Evolutionary conservation across 2,329 filamentous ascomycete genomes (phyloP).

Genomic region (Botryotinia globosa): DNA sequence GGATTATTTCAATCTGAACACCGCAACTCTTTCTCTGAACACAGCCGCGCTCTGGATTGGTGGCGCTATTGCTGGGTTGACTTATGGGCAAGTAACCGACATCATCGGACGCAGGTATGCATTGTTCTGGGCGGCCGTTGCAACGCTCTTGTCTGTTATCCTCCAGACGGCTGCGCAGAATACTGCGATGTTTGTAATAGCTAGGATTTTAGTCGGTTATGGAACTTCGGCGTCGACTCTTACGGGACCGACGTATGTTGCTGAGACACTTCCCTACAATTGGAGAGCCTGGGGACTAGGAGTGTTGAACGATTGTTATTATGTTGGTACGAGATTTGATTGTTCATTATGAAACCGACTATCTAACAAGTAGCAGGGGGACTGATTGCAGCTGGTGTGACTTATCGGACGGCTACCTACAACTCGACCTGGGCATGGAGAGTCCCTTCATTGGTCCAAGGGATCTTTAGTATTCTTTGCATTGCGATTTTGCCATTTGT

Average conservation of each 20-base stretch:
- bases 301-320: constrained; percentile 42
- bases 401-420: constrained; percentile 40
- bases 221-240: constrained; percentile 34
- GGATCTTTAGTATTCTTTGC: constrained; percentile 32
- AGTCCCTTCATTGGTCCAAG: constrained; percentile 35
- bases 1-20: constrained; percentile 53
- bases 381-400: constrained; percentile 40
- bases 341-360: neutral
- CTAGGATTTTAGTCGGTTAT: constrained; percentile 29
- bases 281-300: constrained; percentile 46
- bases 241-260: constrained; percentile 48
- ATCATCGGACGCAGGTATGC: constrained; percentile 38
- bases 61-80: constrained; percentile 45
- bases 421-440: constrained; percentile 40
- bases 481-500: constrained; percentile 33
- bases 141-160: constrained; percentile 26
- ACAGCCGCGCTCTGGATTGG: constrained; percentile 55
- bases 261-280: constrained; percentile 47
- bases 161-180: constrained; percentile 31
- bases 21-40: constrained; percentile 52
- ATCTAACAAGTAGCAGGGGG: constrained; percentile 30
- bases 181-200: constrained; percentile 31
- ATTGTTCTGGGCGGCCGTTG: constrained; percentile 25
- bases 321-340: constrained; percentile 16
- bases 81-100: constrained; percentile 42